These are phyloP conservation scores for Sideroxylon spinosum DNA, from an alignment of 179 eudicot species.

Conservation along the genomic window DNA sequence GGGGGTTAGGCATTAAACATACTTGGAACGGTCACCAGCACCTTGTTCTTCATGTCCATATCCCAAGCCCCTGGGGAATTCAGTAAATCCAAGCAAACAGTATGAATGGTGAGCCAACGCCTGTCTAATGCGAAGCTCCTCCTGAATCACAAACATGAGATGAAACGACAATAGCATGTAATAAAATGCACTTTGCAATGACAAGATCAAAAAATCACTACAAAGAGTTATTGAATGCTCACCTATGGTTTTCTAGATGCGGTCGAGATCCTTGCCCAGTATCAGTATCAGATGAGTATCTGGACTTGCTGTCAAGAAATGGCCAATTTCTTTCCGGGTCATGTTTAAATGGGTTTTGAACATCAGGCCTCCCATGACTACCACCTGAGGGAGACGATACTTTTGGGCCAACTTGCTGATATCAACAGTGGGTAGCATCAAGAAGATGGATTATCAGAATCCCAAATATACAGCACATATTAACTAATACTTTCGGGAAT, in stretches of 20 bases:
- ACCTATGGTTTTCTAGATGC: slow-evolving; percentile 27
- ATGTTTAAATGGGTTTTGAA: slow-evolving; percentile 28
- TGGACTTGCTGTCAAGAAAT: slow-evolving; percentile 17
- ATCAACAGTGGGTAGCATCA: slow-evolving; percentile 2
- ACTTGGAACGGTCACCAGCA: slow-evolving; percentile 18
- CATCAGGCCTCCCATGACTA: slow-evolving; percentile 11
- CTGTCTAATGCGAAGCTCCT: slow-evolving; percentile 38
- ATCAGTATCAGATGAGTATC: slow-evolving; percentile 27
- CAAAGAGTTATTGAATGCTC: background rate
- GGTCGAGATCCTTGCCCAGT: slow-evolving; percentile 26
- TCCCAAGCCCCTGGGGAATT: slow-evolving; percentile 37
- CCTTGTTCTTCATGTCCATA: slow-evolving; percentile 24
- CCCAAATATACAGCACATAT: background rate
- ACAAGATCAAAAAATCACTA: background rate
- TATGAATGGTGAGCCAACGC: slow-evolving; percentile 53
- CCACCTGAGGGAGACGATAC: slow-evolving; percentile 16
- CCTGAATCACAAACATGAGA: slow-evolving; percentile 22
- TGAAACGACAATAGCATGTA: slow-evolving; percentile 14
- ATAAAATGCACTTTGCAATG: slow-evolving; percentile 10
- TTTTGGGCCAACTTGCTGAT: slow-evolving; percentile 21
- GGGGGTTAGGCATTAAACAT: slow-evolving; percentile 18
- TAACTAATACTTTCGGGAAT: background rate
- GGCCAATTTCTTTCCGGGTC: slow-evolving; percentile 10
- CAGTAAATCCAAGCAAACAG: slow-evolving; percentile 44
- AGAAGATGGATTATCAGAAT: slow-evolving; percentile 8